These are phyloP conservation scores for Amorphotheca resinae DNA, from an alignment of 495 filamentous ascomycete genomes.

Conservation along the genomic window DNA sequence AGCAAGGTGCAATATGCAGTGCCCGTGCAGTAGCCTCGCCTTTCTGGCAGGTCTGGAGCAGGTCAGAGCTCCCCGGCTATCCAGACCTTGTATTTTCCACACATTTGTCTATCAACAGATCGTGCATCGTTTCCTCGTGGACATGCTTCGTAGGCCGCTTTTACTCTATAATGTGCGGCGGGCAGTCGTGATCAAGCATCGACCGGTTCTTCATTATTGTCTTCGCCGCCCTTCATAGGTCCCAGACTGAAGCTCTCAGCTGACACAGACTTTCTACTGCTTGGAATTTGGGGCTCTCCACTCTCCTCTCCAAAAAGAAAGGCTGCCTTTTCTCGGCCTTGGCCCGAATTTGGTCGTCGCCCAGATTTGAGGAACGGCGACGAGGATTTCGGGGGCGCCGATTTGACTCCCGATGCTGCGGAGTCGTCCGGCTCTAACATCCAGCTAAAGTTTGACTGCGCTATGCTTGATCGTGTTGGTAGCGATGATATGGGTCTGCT, in stretches of 20 bases:
- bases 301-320: slow-evolving; percentile 43
- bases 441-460: slow-evolving; percentile 87
- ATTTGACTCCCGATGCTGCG: slow-evolving; percentile 24
- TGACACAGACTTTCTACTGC: slow-evolving; percentile 1
- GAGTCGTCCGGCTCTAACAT: slow-evolving; percentile 57
- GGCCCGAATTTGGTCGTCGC: slow-evolving; percentile 5
- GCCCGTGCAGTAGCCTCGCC: slow-evolving; percentile 15
- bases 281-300: slow-evolving; percentile 12
- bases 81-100: too few relatives aligned
- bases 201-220: slow-evolving; percentile 1
- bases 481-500: slow-evolving; percentile 24
- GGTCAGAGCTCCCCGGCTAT: too few relatives aligned
- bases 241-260: slow-evolving; percentile 13
- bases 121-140: too few relatives aligned
- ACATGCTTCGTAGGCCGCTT: too few relatives aligned
- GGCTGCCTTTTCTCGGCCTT: slow-evolving; percentile 37
- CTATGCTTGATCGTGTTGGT: slow-evolving; percentile 54
- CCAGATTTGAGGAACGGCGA: slow-evolving; percentile 29
- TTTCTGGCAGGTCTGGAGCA: not conserved
- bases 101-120: too few relatives aligned
- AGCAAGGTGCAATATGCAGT: too few relatives aligned
- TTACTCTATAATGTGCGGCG: too few relatives aligned
- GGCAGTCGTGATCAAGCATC: not conserved
- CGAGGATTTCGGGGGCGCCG: slow-evolving; percentile 28
- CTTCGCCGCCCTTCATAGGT: slow-evolving; percentile 11